Conservation (phyloP, 108 stramenopile genomes). For the Cyclotella choctawhatcheeana region DNA sequence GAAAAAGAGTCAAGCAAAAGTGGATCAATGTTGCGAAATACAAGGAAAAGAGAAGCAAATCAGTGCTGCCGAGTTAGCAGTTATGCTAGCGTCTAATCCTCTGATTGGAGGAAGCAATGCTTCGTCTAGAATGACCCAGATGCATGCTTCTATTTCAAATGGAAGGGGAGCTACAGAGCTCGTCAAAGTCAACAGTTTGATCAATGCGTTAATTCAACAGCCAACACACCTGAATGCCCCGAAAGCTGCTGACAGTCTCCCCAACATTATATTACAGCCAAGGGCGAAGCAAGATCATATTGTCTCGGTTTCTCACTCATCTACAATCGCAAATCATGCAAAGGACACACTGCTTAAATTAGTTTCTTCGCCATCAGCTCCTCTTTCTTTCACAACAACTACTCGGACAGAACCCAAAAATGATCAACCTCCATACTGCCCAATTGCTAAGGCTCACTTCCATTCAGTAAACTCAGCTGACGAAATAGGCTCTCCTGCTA, state of each 20-base stretch:
- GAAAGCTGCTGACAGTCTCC: background rate
- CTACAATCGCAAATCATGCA: background rate
- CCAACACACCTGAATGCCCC: background rate
- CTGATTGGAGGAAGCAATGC: conserved; percentile 7
- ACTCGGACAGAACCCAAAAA: background rate
- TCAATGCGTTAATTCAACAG: conserved; percentile 1
- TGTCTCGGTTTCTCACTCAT: background rate
- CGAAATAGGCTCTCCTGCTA: too few species aligned
- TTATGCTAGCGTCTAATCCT: conserved; percentile 2
- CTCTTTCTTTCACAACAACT: background rate
- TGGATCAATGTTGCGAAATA: background rate
- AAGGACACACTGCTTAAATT: background rate
- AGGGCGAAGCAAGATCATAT: background rate
- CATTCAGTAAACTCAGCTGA: background rate
- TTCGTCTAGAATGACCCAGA: conserved; percentile 5
- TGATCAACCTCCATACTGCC: background rate
- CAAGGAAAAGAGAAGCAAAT: background rate
- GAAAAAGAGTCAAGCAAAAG: too few species aligned
- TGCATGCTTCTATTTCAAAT: background rate
- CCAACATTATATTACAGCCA: conserved; percentile 1
- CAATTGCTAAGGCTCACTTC: conserved; percentile 6
- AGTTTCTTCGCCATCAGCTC: background rate
- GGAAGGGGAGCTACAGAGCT: background rate
- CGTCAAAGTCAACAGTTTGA: background rate
- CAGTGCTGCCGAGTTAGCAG: conserved; percentile 5